These are phyloP conservation scores for Diversispora eburnea DNA, from an alignment of 192 early-diverging fungal genomes.

Conservation along the genomic window DNA sequence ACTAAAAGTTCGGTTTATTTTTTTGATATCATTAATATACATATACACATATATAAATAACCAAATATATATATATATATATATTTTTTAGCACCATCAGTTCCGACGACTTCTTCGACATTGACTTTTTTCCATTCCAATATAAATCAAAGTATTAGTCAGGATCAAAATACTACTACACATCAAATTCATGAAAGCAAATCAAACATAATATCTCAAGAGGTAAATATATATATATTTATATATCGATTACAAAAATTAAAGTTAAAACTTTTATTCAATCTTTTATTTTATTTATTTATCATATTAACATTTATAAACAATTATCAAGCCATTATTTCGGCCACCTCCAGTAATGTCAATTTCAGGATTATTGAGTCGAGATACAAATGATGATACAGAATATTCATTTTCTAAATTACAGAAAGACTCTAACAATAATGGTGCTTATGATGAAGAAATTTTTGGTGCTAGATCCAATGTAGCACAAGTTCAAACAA, in stretches of 20 bases:
- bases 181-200: too few relatives aligned
- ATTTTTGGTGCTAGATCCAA: neutral
- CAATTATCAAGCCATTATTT: constrained; percentile 5
- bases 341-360: constrained; percentile 31
- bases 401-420: constrained; percentile 19
- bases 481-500: neutral
- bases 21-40: neutral
- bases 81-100: too few relatives aligned
- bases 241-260: too few relatives aligned
- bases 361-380: constrained; percentile 30
- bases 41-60: neutral
- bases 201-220: too few relatives aligned
- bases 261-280: too few relatives aligned
- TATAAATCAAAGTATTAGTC: neutral
- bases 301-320: neutral
- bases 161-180: too few relatives aligned
- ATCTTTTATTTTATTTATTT: neutral
- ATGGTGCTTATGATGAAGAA: neutral
- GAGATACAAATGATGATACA: constrained; percentile 19
- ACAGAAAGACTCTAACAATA: neutral
- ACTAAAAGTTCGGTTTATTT: neutral
- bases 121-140: neutral
- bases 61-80: too few relatives aligned
- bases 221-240: too few relatives aligned
- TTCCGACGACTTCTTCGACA: neutral